phyloP scores from a whole-genome alignment of 495 filamentous ascomycete species.

The Talaromyces trachyspermus region DNA sequence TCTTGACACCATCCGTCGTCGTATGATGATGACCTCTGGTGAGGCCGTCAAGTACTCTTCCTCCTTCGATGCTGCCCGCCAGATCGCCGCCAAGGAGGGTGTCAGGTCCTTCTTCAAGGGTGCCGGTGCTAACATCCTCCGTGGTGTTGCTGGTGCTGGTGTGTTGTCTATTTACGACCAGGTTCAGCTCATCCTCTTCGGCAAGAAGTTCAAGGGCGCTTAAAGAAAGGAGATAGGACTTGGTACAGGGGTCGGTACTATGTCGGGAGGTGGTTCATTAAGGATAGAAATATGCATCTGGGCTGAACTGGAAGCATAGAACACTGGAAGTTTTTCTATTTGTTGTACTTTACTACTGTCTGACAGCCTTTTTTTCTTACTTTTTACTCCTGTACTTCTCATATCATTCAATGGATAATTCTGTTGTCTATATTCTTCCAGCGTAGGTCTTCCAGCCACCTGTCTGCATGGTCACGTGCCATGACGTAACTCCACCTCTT shows the following conservation, averaged over 20 bases:
- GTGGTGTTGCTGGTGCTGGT: conserved; percentile 99
- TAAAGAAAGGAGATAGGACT: conserved; percentile 2
- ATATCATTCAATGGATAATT: conserved; percentile 9
- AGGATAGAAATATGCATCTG: conserved; percentile 44
- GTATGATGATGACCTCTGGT: conserved; percentile 99
- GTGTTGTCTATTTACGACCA: conserved; percentile 99
- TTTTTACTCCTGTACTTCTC: conserved; percentile 24
- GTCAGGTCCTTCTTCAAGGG: conserved; percentile 99
- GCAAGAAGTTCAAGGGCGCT: conserved; percentile 98
- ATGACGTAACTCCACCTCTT: conserved; percentile 9
- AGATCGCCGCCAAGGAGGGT: conserved; percentile 97
- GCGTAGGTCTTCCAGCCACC: neutral
- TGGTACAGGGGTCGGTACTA: conserved; percentile 3
- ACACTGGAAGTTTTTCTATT: conserved; percentile 35
- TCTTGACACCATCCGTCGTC: conserved; percentile 98
- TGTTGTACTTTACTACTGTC: conserved; percentile 51
- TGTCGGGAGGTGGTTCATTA: conserved; percentile 15
- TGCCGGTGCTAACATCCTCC: conserved; percentile 99
- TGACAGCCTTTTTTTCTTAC: conserved; percentile 42
- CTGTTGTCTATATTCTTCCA: neutral
- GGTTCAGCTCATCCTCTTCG: conserved; percentile 96
- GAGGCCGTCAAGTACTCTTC: conserved; percentile 98
- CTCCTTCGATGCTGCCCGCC: conserved; percentile 85
- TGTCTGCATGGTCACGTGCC: conserved; percentile 8
- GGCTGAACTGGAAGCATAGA: conserved; percentile 40